Percentiles rank a stretch among this genome's conserved stretches.
These are phyloP conservation scores for Geoglossum cookeanum DNA, from an alignment of 2,329 filamentous ascomycete species.

Conservation along the genomic window DNA sequence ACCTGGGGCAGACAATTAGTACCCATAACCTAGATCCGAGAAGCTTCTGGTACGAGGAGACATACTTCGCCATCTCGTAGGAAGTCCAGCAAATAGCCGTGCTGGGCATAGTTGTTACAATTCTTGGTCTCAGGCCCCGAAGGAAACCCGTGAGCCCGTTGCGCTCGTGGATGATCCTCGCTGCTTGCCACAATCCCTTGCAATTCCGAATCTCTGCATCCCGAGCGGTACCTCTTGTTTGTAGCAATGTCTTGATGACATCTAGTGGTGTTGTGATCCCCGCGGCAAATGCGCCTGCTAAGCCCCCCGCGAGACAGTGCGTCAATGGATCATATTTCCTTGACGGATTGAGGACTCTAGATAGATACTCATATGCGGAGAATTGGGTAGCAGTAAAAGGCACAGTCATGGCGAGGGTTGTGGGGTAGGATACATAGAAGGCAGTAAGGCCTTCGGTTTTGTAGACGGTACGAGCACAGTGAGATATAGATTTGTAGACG, in stretches of 20 bases:
- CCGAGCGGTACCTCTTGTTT: conserved; percentile 69
- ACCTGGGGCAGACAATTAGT: neutral
- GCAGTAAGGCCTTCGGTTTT: conserved; percentile 69
- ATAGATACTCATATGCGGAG: conserved; percentile 92
- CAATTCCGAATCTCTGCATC: conserved; percentile 71
- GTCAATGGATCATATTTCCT: conserved; percentile 82
- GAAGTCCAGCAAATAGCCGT: conserved; percentile 95
- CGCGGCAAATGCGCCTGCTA: conserved; percentile 84
- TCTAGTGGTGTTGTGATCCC: conserved; percentile 91
- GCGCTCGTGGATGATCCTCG: conserved; percentile 59
- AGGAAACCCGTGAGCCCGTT: conserved; percentile 81
- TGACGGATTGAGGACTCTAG: conserved; percentile 74
- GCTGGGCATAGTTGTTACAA: conserved; percentile 94
- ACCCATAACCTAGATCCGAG: neutral
- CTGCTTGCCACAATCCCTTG: conserved; percentile 63
- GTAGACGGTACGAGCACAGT: conserved; percentile 82
- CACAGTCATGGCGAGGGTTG: conserved; percentile 94
- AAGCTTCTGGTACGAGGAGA: neutral
- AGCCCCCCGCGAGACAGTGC: conserved; percentile 78
- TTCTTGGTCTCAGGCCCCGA: conserved; percentile 74
- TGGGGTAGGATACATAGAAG: conserved; percentile 97
- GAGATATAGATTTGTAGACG: conserved; percentile 66
- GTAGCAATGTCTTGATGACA: conserved; percentile 93
- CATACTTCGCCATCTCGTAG: conserved; percentile 43
- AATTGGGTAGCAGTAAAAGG: conserved; percentile 96